phyloP scores from a whole-genome alignment of 2,329 filamentous ascomycete species.

The Neophaeococcomyces mojaviensis region DNA sequence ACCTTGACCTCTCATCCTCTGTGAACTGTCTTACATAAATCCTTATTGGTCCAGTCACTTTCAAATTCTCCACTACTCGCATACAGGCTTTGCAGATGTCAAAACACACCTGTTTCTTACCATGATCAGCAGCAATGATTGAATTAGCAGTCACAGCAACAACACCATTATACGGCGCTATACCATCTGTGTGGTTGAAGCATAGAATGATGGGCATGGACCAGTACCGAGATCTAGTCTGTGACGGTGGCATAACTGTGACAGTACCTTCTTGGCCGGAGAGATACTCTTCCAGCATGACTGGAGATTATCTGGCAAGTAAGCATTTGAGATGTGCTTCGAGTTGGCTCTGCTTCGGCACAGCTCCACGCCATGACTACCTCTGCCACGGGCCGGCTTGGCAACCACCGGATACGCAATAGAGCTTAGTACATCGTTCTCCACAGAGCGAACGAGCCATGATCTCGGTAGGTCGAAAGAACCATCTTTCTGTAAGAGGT shows the following conservation, averaged over 20 bases:
- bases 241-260: conserved; percentile 44
- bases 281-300: conserved; percentile 45
- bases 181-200: conserved; percentile 42
- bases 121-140: conserved; percentile 31
- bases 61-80: conserved; percentile 32
- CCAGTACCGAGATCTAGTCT: conserved; percentile 31
- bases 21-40: conserved; percentile 41
- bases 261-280: conserved; percentile 44
- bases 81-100: conserved; percentile 34
- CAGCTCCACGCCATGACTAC: conserved; percentile 44
- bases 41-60: conserved; percentile 38
- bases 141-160: conserved; percentile 45
- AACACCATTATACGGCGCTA: conserved; percentile 44
- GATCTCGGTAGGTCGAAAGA: conserved; percentile 35
- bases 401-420: conserved; percentile 37
- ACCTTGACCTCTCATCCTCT: conserved; percentile 25
- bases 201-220: conserved; percentile 39
- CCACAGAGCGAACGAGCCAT: conserved; percentile 27
- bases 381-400: conserved; percentile 44
- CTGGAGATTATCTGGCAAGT: conserved; percentile 29
- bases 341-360: conserved; percentile 30
- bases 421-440: conserved; percentile 14
- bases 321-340: conserved; percentile 29
- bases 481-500: conserved; percentile 31
- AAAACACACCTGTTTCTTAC: conserved; percentile 27